Evolutionary conservation across 2,329 filamentous ascomycete genomes (phyloP), one percentile per base, ranked within the genome.

Genomic region (Pseudogymnoascus sp.): DNA sequence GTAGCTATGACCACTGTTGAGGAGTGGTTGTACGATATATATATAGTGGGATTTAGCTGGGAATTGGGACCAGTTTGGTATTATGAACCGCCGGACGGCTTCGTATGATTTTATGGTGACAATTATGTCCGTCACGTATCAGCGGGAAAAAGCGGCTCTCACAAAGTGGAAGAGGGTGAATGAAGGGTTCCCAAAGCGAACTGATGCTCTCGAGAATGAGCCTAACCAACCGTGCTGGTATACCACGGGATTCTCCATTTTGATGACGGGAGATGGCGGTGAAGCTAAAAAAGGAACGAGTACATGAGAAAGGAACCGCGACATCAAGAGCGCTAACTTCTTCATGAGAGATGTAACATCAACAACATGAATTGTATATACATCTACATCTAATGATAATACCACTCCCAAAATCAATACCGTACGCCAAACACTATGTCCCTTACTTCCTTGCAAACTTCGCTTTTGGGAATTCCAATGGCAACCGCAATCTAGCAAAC

Each of bases 391-490:
- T 52, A 52, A 52, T 52, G 26, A 52, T 52, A 52, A 30, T 30
- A 30, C 26, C 26, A 30, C 45, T 52, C 45, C 15, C n/a, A 52
- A 52, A 4, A 7, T 30, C 45, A 52, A 12, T 52, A 18, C 26
- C 45, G 15, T 18, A 52, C 45, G 45, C 45, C 45, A 19, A 52
- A 52, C 45, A 52, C 26, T 13, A 33, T 8, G 4, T 30, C 26
- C 45, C 26, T 18, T 61, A 67, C 28, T 57, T 67, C 57, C 66
- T 65, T 12, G 65, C 66, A 61, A 66, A 66, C 1, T 66, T 62
- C 7, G 68, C 62, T 75, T 87, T 91, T 1, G 92, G 94, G 71
- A 96, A 96, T 61, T 85, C 80, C 52, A 96, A 75, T 2, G 94
- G 94, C 63, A 96, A 72, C 66, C 80, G 82, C 67, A 97, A 75